Conservation (phyloP, 805 yeast species). For the Hagleromyces aurorensis region DNA sequence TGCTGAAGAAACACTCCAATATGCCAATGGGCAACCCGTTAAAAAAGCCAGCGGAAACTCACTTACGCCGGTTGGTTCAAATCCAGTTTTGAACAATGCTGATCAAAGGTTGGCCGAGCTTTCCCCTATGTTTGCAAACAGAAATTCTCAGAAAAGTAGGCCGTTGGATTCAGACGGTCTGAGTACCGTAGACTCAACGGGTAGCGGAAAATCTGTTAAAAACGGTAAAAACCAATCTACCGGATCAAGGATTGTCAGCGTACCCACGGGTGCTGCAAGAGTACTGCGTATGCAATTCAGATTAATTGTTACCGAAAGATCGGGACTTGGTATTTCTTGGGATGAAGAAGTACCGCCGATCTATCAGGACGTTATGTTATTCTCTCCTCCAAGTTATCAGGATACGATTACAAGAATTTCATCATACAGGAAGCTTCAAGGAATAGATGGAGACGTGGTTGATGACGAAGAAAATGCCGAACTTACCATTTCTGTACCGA, state of each 20-base stretch:
- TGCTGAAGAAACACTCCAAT: constrained; percentile 74
- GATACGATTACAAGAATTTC: constrained; percentile 10
- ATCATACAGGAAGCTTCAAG: constrained; percentile 2
- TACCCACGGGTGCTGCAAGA: constrained; percentile 92
- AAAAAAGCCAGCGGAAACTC: constrained; percentile 6
- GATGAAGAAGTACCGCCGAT: constrained; percentile 99
- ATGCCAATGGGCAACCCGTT: constrained; percentile 28
- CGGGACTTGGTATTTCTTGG: constrained; percentile 96
- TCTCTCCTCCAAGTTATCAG: constrained; percentile 81
- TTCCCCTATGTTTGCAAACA: constrained; percentile 37
- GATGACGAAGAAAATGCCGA: constrained; percentile 4
- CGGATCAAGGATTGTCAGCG: constrained; percentile 38
- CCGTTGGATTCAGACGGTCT: constrained; percentile 20
- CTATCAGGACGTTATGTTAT: constrained; percentile 72
- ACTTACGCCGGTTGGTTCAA: too few species aligned
- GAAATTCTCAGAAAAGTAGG: constrained; percentile 18
- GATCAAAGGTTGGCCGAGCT: constrained; percentile 39
- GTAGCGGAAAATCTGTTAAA: constrained; percentile 5
- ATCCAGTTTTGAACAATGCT: constrained; percentile 11
- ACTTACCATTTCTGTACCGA: constrained; percentile 4
- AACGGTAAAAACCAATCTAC: constrained; percentile 6
- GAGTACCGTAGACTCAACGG: constrained; percentile 11
- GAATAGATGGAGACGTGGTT: constrained; percentile 2
- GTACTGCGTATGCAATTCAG: constrained; percentile 92
- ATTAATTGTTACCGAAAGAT: constrained; percentile 73